phyloP scores from a whole-genome alignment of 768 basidiomycete species.

The Mycena leptocephala region DNA sequence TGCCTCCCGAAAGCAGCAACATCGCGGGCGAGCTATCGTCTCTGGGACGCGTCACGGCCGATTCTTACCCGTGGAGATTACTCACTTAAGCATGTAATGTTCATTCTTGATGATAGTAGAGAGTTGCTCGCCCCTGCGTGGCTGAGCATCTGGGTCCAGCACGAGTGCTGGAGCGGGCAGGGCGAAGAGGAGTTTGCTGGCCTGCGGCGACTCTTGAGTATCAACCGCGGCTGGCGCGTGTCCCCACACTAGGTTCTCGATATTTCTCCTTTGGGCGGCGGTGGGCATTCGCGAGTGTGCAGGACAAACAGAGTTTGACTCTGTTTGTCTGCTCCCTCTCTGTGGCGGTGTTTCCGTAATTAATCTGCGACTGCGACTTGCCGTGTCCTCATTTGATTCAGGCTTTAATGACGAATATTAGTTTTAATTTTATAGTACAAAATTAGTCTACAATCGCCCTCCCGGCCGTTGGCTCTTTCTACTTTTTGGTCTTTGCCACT shows the following conservation, averaged over 20 bases:
- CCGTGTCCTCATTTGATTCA: no score
- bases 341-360: no score
- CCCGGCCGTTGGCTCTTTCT: no score
- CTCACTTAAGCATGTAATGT: neutral
- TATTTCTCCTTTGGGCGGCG: no score
- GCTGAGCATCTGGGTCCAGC: neutral
- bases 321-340: no score
- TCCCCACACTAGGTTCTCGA: neutral
- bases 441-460: no score
- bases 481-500: no score
- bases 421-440: no score
- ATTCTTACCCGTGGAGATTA: neutral
- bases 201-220: neutral
- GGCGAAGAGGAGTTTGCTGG: neutral
- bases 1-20: neutral
- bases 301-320: no score
- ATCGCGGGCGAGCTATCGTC: neutral
- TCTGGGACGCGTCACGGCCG: neutral
- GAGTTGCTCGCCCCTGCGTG: neutral
- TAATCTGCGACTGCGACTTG: no score
- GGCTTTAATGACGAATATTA: no score
- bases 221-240: neutral
- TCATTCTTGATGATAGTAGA: neutral
- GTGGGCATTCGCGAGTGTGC: no score
- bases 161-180: neutral